These are phyloP conservation scores for Aureobasidium sp. DNA, from an alignment of 2,329 filamentous ascomycete genomes.

Conservation along the genomic window DNA sequence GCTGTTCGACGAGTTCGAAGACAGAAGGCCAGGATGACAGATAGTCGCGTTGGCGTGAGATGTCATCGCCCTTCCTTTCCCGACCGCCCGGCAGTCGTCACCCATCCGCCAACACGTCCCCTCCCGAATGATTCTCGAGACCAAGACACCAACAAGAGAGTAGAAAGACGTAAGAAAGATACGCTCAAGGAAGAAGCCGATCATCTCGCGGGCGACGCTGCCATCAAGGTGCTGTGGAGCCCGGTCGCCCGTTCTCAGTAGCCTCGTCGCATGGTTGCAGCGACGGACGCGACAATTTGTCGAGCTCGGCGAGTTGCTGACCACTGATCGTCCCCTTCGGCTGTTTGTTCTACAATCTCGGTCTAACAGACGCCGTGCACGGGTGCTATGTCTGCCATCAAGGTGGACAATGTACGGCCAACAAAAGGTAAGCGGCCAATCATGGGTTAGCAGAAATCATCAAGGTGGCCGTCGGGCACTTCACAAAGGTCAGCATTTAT, in stretches of 20 bases:
- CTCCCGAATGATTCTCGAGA: neutral
- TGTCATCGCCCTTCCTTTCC: neutral
- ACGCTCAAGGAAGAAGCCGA: neutral
- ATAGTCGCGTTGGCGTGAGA: neutral
- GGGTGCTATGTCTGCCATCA: neutral
- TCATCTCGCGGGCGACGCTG: neutral
- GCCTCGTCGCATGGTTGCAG: neutral
- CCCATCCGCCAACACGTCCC: neutral
- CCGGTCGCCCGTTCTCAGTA: neutral
- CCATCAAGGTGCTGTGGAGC: slow-evolving; percentile 11
- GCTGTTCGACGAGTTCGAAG: neutral
- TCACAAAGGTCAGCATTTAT: slow-evolving; percentile 5
- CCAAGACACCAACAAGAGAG: neutral
- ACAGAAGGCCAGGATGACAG: neutral
- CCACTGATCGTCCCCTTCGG: neutral
- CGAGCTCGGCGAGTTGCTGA: neutral
- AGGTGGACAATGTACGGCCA: neutral
- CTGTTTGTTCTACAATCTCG: neutral
- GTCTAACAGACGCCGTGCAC: neutral
- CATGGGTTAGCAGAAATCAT: slow-evolving; percentile 4
- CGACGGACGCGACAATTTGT: neutral
- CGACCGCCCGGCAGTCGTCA: slow-evolving; percentile 4
- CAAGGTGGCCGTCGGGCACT: slow-evolving; percentile 8
- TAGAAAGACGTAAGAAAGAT: neutral
- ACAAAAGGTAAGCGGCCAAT: neutral